phyloP scores from a whole-genome alignment of 306 rosid species.

The Crotalaria pallida region DNA sequence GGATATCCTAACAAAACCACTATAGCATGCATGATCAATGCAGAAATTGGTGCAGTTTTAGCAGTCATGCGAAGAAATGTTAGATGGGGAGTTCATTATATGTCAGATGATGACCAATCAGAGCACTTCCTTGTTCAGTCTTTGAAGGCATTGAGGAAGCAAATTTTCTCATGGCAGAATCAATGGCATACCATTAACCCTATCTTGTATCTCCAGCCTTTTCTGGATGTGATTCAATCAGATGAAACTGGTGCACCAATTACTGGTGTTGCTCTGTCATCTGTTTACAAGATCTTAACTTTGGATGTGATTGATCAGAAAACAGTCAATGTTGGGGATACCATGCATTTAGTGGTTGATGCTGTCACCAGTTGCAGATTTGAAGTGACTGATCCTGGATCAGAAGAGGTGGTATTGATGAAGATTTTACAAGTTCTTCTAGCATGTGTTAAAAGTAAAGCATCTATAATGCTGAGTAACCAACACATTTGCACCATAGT shows the following conservation, averaged over 20 bases:
- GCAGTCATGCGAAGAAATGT: slow-evolving; percentile 93
- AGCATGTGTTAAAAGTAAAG: slow-evolving; percentile 86
- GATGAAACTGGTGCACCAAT: slow-evolving; percentile 93
- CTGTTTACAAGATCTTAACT: slow-evolving; percentile 82
- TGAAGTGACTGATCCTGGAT: slow-evolving; percentile 91
- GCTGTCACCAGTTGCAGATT: slow-evolving; percentile 90
- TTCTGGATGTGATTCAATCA: slow-evolving; percentile 77
- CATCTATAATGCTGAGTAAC: slow-evolving; percentile 69
- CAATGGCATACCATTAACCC: slow-evolving; percentile 78
- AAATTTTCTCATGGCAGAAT: slow-evolving; percentile 69
- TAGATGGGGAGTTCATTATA: slow-evolving; percentile 82
- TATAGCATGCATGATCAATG: slow-evolving; percentile 81
- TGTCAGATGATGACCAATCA: slow-evolving; percentile 74
- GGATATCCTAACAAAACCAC: slow-evolving; percentile 45
- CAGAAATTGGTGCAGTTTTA: slow-evolving; percentile 84
- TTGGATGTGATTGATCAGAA: slow-evolving; percentile 72
- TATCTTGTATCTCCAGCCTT: slow-evolving; percentile 68
- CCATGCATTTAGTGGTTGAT: slow-evolving; percentile 81
- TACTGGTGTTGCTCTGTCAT: slow-evolving; percentile 82
- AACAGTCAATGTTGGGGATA: slow-evolving; percentile 60
- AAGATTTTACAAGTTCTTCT: slow-evolving; percentile 87
- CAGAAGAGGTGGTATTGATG: slow-evolving; percentile 87
- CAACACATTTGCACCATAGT: slow-evolving; percentile 87
- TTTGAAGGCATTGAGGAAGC: slow-evolving; percentile 58
- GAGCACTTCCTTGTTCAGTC: slow-evolving; percentile 80